Conservation (phyloP, 441 rosid genomes). For the Melastoma candidum region DNA sequence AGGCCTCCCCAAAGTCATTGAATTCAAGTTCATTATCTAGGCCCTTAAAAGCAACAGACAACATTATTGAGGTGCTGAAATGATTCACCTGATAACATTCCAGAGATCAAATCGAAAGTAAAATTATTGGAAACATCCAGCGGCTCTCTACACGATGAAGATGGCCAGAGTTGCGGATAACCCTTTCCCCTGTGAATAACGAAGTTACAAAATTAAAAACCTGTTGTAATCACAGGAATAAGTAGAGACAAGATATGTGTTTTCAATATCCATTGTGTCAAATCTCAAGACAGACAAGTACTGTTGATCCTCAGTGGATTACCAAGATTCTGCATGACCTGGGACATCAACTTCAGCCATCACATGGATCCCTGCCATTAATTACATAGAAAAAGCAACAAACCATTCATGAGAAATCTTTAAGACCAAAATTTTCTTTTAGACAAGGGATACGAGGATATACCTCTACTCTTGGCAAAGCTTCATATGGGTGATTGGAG, state of each 20-base stretch:
- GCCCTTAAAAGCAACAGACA: too few relatives aligned
- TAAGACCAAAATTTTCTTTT: not conserved
- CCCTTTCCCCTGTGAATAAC: conserved; percentile 70
- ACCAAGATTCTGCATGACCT: conserved; percentile 99
- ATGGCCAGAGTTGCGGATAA: conserved; percentile 94
- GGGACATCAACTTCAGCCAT: conserved; percentile 96
- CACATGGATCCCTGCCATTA: conserved; percentile 71
- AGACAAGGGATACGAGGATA: conserved; percentile 5
- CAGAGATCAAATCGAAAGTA: conserved; percentile 81
- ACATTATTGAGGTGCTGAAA: conserved; percentile 7
- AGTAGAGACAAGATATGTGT: too few relatives aligned
- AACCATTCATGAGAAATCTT: not conserved
- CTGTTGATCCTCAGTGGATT: conserved; percentile 8
- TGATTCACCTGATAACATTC: conserved; percentile 64
- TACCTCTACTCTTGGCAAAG: conserved; percentile 90
- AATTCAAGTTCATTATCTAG: too few relatives aligned
- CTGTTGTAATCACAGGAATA: not conserved
- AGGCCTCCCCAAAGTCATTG: too few relatives aligned
- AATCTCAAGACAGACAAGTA: too few relatives aligned
- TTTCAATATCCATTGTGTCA: too few relatives aligned
- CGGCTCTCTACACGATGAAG: conserved; percentile 83
- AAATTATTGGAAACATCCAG: conserved; percentile 80
- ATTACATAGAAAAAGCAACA: conserved; percentile 10
- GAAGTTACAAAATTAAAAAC: conserved; percentile 17
- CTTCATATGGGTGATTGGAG: too few relatives aligned